Base-by-base conservation (phyloP, 495 filamentous ascomycete species). In the Aspergillus coremiiformis region DNA sequence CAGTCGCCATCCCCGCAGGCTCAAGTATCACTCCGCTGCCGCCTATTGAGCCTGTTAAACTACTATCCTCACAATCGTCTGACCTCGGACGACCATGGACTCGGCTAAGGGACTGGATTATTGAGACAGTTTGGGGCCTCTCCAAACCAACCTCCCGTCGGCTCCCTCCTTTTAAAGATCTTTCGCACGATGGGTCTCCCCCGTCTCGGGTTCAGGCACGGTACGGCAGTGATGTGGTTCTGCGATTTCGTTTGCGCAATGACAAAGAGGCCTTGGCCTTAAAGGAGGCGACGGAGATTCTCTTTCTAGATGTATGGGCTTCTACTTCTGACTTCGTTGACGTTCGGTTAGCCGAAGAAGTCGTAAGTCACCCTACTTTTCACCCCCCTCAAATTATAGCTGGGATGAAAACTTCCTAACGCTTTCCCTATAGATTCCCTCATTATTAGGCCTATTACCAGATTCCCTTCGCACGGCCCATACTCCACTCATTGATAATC, bases 261-360 rank as follows among this genome's bases (percentile, higher is more conserved):
- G 60, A 73, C 10, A 77, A 83, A 22, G 87, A 98, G 57, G 86
- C 87, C 47, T 70, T 71, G 39, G 84, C 85, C 2, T 71, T 98
- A 51, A 80, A 84, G 10, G 76, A 85, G 51, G 93, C 89, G 14
- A 72, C 84, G 8, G 78, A 86, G 41, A 81, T 84, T 33, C 78
- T 96, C 26, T 81, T 90, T 54, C 68, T 97, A 7, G 93, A 98
- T 65, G 82, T 96, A 3, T 98, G 93, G 93, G 84, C 85, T 15
- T 89, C 87, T 46, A 88, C 84, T 3, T 74, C 84, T 6, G 75
- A 88, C 37, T 92, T 83, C 74, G 88, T 91, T n/a, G 93, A 98
- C 67, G 85, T 97, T 26, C 77, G 90, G 29, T 64, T 97, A 23
- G 73, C 85, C 27, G 79, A 88, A 63, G 84, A 86, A 57, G 84